phyloP scores from a whole-genome alignment of 306 rosid genomes.

The Cucurbita maxima region DNA sequence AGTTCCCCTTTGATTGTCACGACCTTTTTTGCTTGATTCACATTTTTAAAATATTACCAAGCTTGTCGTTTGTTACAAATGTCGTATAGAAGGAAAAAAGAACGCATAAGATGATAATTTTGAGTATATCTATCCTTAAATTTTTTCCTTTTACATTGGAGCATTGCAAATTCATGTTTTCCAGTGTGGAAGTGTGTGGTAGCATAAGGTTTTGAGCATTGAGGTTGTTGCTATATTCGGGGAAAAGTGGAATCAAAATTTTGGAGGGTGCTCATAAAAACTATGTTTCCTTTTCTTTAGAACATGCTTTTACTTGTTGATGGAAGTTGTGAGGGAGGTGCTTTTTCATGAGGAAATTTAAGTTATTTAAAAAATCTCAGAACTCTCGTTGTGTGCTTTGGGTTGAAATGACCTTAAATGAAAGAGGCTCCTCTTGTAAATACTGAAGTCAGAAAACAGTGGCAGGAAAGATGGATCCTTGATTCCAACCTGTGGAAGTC shows the following conservation, averaged over 20 bases:
- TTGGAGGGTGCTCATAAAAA: not conserved
- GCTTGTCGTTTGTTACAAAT: not conserved
- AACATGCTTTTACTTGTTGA: not conserved
- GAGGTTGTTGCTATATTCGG: not conserved
- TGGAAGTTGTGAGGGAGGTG: not conserved
- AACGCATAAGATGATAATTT: not conserved
- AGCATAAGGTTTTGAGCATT: not conserved
- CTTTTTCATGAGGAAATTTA: not conserved
- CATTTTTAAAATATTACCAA: not conserved
- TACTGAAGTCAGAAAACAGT: not conserved
- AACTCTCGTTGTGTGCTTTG: not conserved
- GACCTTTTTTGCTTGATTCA: not conserved
- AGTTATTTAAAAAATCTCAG: not conserved
- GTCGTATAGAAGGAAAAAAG: not conserved
- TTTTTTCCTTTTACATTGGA: not conserved
- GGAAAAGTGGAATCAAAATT: not conserved
- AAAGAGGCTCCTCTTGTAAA: not conserved
- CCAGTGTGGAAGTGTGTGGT: not conserved
- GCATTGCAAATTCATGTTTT: not conserved
- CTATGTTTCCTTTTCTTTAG: not conserved
- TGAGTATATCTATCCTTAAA: not conserved
- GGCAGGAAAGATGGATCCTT: not conserved
- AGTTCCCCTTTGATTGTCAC: not conserved
- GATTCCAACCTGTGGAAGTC: not conserved
- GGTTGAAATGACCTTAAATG: not conserved